Conservation (phyloP, 2,329 filamentous ascomycete species). For the Paraphaeosphaeria sporulosa region DNA sequence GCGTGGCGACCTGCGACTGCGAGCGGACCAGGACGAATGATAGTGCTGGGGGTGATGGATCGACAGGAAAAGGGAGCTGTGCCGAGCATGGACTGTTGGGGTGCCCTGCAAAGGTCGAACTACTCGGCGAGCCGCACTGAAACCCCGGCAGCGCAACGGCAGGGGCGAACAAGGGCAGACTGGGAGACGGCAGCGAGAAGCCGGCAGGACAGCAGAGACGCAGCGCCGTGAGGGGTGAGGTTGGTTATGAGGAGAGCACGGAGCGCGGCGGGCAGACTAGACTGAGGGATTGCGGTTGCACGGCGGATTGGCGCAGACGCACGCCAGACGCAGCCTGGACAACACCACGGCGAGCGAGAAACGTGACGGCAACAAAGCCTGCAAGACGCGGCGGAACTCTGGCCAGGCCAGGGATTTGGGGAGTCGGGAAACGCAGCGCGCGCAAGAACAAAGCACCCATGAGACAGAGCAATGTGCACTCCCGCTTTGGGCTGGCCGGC, state of each 20-base stretch:
- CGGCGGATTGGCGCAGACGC: background rate
- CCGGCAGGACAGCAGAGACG: background rate
- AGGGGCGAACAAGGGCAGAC: slow-evolving; percentile 1
- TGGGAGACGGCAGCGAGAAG: background rate
- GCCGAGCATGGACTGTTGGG: slow-evolving; percentile 3
- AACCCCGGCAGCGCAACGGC: slow-evolving; percentile 11
- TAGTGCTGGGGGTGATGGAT: background rate
- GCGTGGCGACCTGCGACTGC: slow-evolving; percentile 6
- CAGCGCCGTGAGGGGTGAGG: background rate
- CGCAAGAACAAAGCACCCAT: slow-evolving; percentile 10
- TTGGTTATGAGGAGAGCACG: background rate
- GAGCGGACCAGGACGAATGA: slow-evolving; percentile 3
- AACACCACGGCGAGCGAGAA: slow-evolving; percentile 3
- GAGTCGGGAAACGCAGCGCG: background rate
- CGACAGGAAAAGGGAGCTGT: slow-evolving; percentile 1
- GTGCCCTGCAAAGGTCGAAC: slow-evolving; percentile 1
- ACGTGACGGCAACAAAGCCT: background rate
- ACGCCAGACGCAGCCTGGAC: background rate
- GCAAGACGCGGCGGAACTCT: background rate
- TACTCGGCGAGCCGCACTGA: slow-evolving; percentile 8
- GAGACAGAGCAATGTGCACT: background rate
- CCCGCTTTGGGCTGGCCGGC: slow-evolving; percentile 11
- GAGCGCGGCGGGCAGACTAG: background rate
- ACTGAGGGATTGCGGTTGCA: background rate
- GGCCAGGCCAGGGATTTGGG: slow-evolving; percentile 1